Base-by-base conservation (phyloP, 2,329 filamentous ascomycete species). In the Helotiales sp. region DNA sequence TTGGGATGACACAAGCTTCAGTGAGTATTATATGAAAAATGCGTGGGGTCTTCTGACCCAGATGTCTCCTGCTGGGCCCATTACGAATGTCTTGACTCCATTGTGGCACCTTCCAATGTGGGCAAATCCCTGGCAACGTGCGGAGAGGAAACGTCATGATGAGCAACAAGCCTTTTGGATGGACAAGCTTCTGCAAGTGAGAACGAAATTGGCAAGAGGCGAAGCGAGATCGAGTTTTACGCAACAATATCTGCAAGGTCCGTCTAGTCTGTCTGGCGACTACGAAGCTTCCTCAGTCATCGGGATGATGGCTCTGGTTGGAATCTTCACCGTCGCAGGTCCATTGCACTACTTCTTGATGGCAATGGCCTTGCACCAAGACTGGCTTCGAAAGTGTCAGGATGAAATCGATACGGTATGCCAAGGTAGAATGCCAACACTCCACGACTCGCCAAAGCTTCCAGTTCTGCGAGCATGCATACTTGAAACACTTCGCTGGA, bases 41-140 rank as follows among this genome's bases (percentile, higher is more conserved):
- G 81, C 81, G 1, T 82, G 79, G 80, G 80, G 80, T n/a, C 72
- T 83, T 1, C 70, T 83, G 15, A 81, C 75, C 4, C 80, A 83
- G 54, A 83, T 84, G 80, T 83, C 80, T 1, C 81, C 81, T 0
- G 80, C 81, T 25, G 81, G 81, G 0, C 80, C 81, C 1, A 79
- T 84, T 61, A 83, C 80, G n/a, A 83, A 83, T 58, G 75, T 82
- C 3, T 53, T 83, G 38, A 82, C 80, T 3, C 80, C 79, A 4
- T 72, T 84, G 0, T 82, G 80, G 80, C 30, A 56, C 33, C 38
- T 56, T 8, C 53, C 53, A 2, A 3, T 52, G 24, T 38, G 27
- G 10, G 13, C 36, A 15, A 59, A 73, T 27, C 77, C 77, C 0
- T 79, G 77, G 77, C 72, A 79, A 67, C 67, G 70, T 54, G 75